A percentile compares a stretch with the other conserved stretches of the same genome.
These are phyloP conservation scores for Microdochium paspali DNA, from an alignment of 2,329 filamentous ascomycete genomes.

Conservation along the genomic window DNA sequence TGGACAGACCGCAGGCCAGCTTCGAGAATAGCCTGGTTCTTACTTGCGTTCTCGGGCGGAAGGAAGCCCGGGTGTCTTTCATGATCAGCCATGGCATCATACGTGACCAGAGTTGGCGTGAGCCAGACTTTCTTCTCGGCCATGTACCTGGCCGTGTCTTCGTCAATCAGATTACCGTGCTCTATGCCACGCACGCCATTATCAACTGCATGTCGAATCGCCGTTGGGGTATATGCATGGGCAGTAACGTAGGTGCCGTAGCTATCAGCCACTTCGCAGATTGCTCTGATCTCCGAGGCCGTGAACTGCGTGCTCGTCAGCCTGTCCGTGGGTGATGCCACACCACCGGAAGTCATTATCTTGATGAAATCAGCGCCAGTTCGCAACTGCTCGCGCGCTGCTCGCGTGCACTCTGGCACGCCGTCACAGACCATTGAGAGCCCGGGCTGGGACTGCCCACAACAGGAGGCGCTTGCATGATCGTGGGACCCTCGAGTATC, in stretches of 20 bases:
- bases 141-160: constrained; percentile 31
- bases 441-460: constrained; percentile 25
- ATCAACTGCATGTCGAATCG: constrained; percentile 43
- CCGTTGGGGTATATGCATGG: constrained; percentile 45
- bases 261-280: constrained; percentile 37
- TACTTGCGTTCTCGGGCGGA: constrained; percentile 17
- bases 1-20: constrained; percentile 2
- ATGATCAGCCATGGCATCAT: constrained; percentile 29
- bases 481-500: constrained; percentile 37
- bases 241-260: constrained; percentile 44
- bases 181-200: constrained; percentile 41
- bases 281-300: constrained; percentile 43
- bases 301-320: constrained; percentile 48
- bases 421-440: constrained; percentile 41
- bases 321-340: constrained; percentile 43
- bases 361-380: constrained; percentile 52
- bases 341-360: constrained; percentile 50
- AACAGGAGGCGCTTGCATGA: constrained; percentile 27
- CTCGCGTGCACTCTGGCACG: constrained; percentile 42
- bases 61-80: constrained; percentile 27
- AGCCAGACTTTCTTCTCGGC: constrained; percentile 32
- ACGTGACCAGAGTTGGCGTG: constrained; percentile 40
- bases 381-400: constrained; percentile 42
- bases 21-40: constrained; percentile 4
- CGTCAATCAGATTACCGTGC: constrained; percentile 25